These are phyloP conservation scores for Suhomyces kilbournensis DNA, from an alignment of 805 yeast genomes.

Conservation along the genomic window DNA sequence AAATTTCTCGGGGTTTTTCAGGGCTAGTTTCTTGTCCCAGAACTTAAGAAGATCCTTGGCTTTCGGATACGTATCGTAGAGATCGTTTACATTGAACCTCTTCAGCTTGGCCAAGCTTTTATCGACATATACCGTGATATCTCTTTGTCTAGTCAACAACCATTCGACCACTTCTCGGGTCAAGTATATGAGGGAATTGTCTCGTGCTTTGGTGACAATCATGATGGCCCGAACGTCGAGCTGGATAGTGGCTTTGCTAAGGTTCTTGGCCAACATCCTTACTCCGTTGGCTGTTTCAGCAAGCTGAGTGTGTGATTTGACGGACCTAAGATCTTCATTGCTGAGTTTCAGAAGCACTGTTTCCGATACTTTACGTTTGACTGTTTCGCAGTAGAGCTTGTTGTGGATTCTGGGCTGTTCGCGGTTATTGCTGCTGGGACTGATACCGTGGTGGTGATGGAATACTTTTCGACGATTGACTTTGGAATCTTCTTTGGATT, in stretches of 20 bases:
- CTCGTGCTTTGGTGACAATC: slow-evolving; percentile 89
- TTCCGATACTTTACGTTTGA: slow-evolving; percentile 8
- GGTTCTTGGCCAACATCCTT: slow-evolving; percentile 66
- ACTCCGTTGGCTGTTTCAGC: slow-evolving; percentile 83
- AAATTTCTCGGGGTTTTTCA: slow-evolving; percentile 39
- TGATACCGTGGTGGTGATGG: not conserved
- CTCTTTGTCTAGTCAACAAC: slow-evolving; percentile 47
- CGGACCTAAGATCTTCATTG: slow-evolving; percentile 47
- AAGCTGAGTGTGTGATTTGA: slow-evolving; percentile 67
- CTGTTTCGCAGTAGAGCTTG: slow-evolving; percentile 28
- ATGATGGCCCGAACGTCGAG: slow-evolving; percentile 67
- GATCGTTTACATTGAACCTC: slow-evolving; percentile 58
- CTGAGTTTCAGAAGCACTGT: slow-evolving; percentile 8
- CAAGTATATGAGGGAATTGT: slow-evolving; percentile 68
- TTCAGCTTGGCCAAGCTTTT: slow-evolving; percentile 57
- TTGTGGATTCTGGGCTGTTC: slow-evolving; percentile 28
- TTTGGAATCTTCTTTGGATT: not conserved
- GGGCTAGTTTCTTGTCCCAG: slow-evolving; percentile 66
- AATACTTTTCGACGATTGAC: not conserved
- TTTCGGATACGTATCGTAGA: slow-evolving; percentile 47
- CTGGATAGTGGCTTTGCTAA: slow-evolving; percentile 68
- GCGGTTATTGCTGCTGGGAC: slow-evolving; percentile 1
- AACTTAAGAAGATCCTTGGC: slow-evolving; percentile 49
- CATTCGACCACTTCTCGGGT: slow-evolving; percentile 81
- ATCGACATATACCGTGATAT: slow-evolving; percentile 67